A percentile compares a stretch with the other conserved stretches of the same genome.
Conservation (phyloP, 495 filamentous ascomycete genomes). For the Chaetomium cochliodes region DNA sequence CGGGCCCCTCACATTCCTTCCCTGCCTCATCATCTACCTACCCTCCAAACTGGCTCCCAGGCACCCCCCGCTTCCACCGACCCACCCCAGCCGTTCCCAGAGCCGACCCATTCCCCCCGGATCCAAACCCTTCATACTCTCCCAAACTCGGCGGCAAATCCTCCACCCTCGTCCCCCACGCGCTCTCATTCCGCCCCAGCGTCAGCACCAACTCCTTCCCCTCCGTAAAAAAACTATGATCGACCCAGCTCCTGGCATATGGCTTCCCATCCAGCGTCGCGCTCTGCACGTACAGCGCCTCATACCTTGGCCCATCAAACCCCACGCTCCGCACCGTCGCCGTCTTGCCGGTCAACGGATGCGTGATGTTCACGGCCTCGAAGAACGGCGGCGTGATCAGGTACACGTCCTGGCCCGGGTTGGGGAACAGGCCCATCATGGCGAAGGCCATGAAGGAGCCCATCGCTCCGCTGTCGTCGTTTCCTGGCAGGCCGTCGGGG, state of each 20-base stretch:
- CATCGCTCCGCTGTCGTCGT: slow-evolving; percentile 73
- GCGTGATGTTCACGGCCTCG: slow-evolving; percentile 60
- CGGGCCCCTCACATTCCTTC: neutral
- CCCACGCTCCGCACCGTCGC: slow-evolving; percentile 60
- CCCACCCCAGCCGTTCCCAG: slow-evolving; percentile 14
- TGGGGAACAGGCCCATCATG: slow-evolving; percentile 74
- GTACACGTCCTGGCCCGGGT: slow-evolving; percentile 73
- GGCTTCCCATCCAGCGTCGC: slow-evolving; percentile 64
- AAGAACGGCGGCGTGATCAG: slow-evolving; percentile 69
- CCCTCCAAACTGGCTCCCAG: slow-evolving; percentile 16
- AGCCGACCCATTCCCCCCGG: slow-evolving; percentile 20
- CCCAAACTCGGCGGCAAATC: slow-evolving; percentile 63
- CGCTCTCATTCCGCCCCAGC: slow-evolving; percentile 64
- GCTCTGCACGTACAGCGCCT: slow-evolving; percentile 65
- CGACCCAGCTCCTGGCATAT: slow-evolving; percentile 70
- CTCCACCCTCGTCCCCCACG: slow-evolving; percentile 62
- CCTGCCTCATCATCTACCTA: neutral
- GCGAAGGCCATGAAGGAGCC: slow-evolving; percentile 66
- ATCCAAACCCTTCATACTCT: slow-evolving; percentile 40
- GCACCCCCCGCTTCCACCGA: slow-evolving; percentile 2
- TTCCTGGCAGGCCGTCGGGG: slow-evolving; percentile 62
- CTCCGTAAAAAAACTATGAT: slow-evolving; percentile 70
- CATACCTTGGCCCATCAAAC: slow-evolving; percentile 65
- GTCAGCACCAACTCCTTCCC: slow-evolving; percentile 67
- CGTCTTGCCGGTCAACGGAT: slow-evolving; percentile 59